A percentile compares a stretch with the other conserved stretches of the same genome.
phyloP scores from a whole-genome alignment of 2,329 filamentous ascomycete species.

The Lecanicillium sp. region DNA sequence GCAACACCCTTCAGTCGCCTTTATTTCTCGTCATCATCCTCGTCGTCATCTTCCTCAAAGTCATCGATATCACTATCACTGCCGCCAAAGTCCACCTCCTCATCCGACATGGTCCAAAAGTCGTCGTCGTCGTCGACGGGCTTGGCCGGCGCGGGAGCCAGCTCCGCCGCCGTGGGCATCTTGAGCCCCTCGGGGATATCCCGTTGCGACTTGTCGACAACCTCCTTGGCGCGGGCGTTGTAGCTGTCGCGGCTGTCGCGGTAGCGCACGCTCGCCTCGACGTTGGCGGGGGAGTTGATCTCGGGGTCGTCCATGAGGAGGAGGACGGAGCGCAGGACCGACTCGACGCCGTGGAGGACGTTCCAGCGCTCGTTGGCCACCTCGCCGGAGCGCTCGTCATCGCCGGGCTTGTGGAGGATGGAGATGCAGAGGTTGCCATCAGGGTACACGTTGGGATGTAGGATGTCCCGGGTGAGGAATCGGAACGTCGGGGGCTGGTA shows the following conservation, averaged over 20 bases:
- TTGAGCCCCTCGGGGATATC: slow-evolving; percentile 74
- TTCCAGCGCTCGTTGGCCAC: slow-evolving; percentile 87
- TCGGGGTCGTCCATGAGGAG: slow-evolving; percentile 91
- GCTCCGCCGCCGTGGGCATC: slow-evolving; percentile 71
- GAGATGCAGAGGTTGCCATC: slow-evolving; percentile 93
- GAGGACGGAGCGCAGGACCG: slow-evolving; percentile 85
- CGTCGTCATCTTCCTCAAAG: slow-evolving; percentile 50
- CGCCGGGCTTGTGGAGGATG: slow-evolving; percentile 86
- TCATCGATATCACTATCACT: slow-evolving; percentile 62
- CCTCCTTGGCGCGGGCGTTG: slow-evolving; percentile 58
- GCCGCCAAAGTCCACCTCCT: slow-evolving; percentile 71
- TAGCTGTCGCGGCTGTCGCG: slow-evolving; percentile 66
- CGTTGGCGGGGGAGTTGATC: slow-evolving; percentile 87
- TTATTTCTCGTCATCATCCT: slow-evolving; percentile 42
- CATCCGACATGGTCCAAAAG: slow-evolving; percentile 73
- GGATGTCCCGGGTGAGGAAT: slow-evolving; percentile 67
- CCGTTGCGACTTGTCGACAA: slow-evolving; percentile 65
- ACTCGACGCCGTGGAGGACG: slow-evolving; percentile 88
- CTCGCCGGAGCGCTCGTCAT: slow-evolving; percentile 90
- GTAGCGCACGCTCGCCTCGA: slow-evolving; percentile 83
- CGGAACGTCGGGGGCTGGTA: slow-evolving; percentile 83
- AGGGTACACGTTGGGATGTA: slow-evolving; percentile 88
- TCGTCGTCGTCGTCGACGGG: slow-evolving; percentile 61
- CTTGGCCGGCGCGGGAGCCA: slow-evolving; percentile 53
- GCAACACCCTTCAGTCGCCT: not conserved